phyloP scores from a whole-genome alignment of 179 eudicot genomes.

The Dionaea muscipula region DNA sequence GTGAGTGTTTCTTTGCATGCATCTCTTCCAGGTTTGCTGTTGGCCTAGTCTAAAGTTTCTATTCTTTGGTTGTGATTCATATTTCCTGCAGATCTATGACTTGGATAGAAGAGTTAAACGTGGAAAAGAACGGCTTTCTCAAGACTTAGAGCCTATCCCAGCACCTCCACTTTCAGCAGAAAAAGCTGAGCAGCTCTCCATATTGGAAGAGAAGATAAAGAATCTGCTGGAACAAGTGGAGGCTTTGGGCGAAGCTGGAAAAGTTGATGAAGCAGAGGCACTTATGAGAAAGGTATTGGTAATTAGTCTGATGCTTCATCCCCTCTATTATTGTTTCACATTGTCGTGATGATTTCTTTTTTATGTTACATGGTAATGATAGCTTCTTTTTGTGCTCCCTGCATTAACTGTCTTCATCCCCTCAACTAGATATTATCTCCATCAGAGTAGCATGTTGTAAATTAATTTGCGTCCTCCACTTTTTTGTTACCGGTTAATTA shows the following conservation, averaged over 20 bases:
- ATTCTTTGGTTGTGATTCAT: background rate
- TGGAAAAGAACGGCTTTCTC: slow-evolving; percentile 86
- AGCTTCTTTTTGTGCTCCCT: too few relatives aligned
- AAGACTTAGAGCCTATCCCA: slow-evolving; percentile 75
- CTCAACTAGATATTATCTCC: too few relatives aligned
- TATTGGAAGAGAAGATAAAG: slow-evolving; percentile 84
- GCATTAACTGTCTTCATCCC: too few relatives aligned
- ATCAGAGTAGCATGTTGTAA: too few relatives aligned
- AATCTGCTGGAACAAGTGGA: slow-evolving; percentile 87
- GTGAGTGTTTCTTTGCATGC: slow-evolving; percentile 24
- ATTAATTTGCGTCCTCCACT: too few relatives aligned
- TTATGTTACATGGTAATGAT: too few relatives aligned
- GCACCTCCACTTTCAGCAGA: slow-evolving; percentile 79
- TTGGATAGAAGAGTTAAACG: slow-evolving; percentile 86
- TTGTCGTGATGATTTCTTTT: background rate
- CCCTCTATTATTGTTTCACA: background rate
- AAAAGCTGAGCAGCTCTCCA: slow-evolving; percentile 83
- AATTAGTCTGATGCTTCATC: slow-evolving; percentile 3
- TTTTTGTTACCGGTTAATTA: too few relatives aligned
- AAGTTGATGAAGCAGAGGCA: slow-evolving; percentile 99
- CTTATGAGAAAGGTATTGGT: slow-evolving; percentile 83
- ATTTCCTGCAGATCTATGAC: slow-evolving; percentile 52
- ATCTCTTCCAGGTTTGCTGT: background rate
- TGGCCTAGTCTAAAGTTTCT: background rate
- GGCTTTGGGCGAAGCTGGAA: slow-evolving; percentile 91